Percentiles rank a stretch among this genome's conserved stretches.
Conservation (phyloP, 2,329 filamentous ascomycete species). For the Lasiodiplodia citricola region DNA sequence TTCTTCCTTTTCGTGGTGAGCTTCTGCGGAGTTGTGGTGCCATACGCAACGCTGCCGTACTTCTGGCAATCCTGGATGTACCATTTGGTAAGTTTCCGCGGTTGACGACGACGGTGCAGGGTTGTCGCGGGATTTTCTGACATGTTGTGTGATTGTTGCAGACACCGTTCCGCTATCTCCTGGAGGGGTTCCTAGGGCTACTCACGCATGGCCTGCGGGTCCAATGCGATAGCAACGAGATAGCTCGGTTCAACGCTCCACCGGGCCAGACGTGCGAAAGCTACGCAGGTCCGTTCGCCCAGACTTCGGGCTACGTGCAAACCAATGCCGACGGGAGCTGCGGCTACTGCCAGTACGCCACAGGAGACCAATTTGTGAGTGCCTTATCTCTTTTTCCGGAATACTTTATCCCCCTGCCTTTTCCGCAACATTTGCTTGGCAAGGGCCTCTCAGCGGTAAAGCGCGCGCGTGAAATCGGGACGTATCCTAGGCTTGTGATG, state of each 20-base stretch:
- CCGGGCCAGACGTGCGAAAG: slow-evolving; percentile 63
- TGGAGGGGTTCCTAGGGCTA: slow-evolving; percentile 66
- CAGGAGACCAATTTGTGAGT: slow-evolving; percentile 62
- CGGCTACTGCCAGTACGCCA: slow-evolving; percentile 67
- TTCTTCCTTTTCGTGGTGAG: slow-evolving; percentile 73
- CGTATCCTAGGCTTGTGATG: neutral
- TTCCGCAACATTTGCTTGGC: slow-evolving; percentile 13
- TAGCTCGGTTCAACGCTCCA: slow-evolving; percentile 66
- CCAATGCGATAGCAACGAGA: slow-evolving; percentile 60
- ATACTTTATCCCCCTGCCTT: slow-evolving; percentile 1
- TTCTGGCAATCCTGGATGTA: slow-evolving; percentile 66
- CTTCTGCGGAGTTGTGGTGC: slow-evolving; percentile 78
- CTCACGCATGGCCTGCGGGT: slow-evolving; percentile 62
- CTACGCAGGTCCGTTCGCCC: slow-evolving; percentile 62
- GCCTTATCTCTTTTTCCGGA: neutral
- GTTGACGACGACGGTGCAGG: neutral
- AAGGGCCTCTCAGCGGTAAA: neutral
- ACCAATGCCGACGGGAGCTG: slow-evolving; percentile 63
- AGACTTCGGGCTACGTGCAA: slow-evolving; percentile 65
- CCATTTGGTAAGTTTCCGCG: slow-evolving; percentile 28
- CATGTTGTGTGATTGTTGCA: slow-evolving; percentile 57
- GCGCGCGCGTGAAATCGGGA: slow-evolving; percentile 20
- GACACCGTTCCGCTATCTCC: slow-evolving; percentile 70
- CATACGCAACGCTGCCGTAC: slow-evolving; percentile 63
- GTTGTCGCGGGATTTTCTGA: slow-evolving; percentile 44